Evolutionary conservation across 345 rosid species (phyloP).

Genomic region (Eucalyptus viminalis): DNA sequence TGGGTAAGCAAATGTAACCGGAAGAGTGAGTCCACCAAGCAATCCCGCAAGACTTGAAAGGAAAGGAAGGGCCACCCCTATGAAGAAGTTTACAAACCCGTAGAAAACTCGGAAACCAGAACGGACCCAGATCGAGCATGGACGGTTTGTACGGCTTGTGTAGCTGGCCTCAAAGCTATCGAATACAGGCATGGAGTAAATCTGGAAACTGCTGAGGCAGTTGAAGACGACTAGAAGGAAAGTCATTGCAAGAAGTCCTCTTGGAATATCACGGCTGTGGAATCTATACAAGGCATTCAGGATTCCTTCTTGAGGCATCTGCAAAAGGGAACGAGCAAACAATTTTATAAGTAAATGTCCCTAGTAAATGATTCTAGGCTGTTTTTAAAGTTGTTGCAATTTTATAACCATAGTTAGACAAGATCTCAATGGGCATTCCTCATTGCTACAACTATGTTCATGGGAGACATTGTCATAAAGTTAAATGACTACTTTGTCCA

Average conservation of each 20-base stretch:
- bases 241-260: conserved; percentile 80
- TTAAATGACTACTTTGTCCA: background rate
- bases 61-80: conserved; percentile 90
- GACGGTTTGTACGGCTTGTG: conserved; percentile 92
- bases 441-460: background rate
- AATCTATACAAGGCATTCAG: conserved; percentile 70
- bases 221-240: conserved; percentile 89
- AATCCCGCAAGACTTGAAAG: conserved; percentile 87
- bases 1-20: conserved; percentile 92
- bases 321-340: background rate
- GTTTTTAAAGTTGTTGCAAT: background rate
- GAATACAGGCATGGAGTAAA: conserved; percentile 91
- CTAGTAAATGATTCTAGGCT: background rate
- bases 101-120: conserved; percentile 90
- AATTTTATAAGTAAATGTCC: background rate
- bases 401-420: background rate
- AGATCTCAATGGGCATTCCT: background rate
- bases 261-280: conserved; percentile 82
- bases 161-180: conserved; percentile 96
- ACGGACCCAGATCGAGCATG: conserved; percentile 91
- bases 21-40: conserved; percentile 89
- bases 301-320: conserved; percentile 97
- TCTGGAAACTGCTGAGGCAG: conserved; percentile 91
- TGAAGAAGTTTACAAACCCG: conserved; percentile 73
- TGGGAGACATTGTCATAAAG: background rate